phyloP scores from a whole-genome alignment of 202 grass and related monocot genomes.

The Zoysia matrella region DNA sequence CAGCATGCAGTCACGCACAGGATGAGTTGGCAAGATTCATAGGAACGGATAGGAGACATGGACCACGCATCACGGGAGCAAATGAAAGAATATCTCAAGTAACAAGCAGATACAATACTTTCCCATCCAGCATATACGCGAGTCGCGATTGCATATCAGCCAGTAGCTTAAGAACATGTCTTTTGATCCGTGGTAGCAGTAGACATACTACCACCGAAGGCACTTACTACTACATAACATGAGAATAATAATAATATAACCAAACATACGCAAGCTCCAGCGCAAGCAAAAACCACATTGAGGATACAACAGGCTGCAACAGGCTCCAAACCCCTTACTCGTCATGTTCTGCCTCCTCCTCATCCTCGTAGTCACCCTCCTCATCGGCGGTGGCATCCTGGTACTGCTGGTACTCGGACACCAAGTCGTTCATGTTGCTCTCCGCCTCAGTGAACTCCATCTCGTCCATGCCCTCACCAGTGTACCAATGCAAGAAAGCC shows the following conservation, averaged over 20 bases:
- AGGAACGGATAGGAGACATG: background rate
- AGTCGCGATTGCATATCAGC: constrained; percentile 37
- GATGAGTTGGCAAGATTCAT: background rate
- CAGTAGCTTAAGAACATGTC: constrained; percentile 22
- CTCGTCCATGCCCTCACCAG: constrained; percentile 91
- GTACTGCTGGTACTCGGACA: constrained; percentile 37
- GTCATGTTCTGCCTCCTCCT: constrained; percentile 55
- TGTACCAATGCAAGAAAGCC: constrained; percentile 98
- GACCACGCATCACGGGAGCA: background rate
- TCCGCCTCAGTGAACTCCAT: constrained; percentile 92
- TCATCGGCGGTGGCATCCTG: constrained; percentile 87
- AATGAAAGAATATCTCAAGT: background rate
- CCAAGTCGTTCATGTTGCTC: constrained; percentile 92
- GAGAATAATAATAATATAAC: constrained; percentile 15
- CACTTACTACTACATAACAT: constrained; percentile 40
- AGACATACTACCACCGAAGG: constrained; percentile 33
- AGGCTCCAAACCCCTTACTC: constrained; percentile 40
- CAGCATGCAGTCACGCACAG: no score
- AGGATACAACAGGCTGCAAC: constrained; percentile 2
- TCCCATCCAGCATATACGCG: constrained; percentile 25
- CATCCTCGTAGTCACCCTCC: constrained; percentile 78
- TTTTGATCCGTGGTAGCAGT: constrained; percentile 19
- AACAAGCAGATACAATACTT: constrained; percentile 22
- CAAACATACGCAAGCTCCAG: constrained; percentile 39
- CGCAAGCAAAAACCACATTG: constrained; percentile 6